Percentiles rank a stretch among this genome's conserved stretches.
Evolutionary conservation across 106 monocot species (phyloP).

Genomic region (Vanilla planifolia): DNA sequence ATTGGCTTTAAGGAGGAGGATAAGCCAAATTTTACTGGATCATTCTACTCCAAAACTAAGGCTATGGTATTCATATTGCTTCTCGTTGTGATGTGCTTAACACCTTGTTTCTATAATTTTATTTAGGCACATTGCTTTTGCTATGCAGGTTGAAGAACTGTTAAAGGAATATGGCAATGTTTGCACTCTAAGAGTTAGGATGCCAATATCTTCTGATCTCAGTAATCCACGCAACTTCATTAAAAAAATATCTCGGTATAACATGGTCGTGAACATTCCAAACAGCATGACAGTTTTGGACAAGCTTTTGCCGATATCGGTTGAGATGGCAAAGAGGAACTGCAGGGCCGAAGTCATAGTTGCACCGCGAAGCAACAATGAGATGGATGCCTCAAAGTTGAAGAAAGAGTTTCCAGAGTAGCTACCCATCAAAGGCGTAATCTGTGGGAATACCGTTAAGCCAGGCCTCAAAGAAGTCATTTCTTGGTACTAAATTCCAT

Average conservation of each 20-base stretch:
- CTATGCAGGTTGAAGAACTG: slow-evolving; percentile 31
- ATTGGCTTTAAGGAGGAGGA: slow-evolving; percentile 58
- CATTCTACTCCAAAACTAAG: slow-evolving; percentile 60
- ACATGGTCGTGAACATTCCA: slow-evolving; percentile 17
- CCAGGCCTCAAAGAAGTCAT: too few relatives aligned
- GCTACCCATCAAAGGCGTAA: slow-evolving; percentile 6
- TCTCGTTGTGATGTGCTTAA: background rate
- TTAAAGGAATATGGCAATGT: slow-evolving; percentile 50
- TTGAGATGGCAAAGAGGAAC: slow-evolving; percentile 20
- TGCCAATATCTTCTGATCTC: slow-evolving; percentile 21
- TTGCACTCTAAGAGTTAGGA: slow-evolving; percentile 15
- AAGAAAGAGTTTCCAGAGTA: slow-evolving; percentile 14
- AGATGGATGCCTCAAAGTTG: slow-evolving; percentile 17
- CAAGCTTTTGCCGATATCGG: slow-evolving; percentile 11
- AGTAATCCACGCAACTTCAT: slow-evolving; percentile 21
- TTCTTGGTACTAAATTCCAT: too few relatives aligned
- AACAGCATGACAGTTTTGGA: slow-evolving; percentile 22
- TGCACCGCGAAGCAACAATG: slow-evolving; percentile 14
- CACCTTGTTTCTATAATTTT: background rate
- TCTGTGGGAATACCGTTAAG: slow-evolving; percentile 15
- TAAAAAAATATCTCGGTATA: slow-evolving; percentile 13
- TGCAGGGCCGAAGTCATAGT: slow-evolving; percentile 12
- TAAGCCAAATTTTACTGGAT: slow-evolving; percentile 43
- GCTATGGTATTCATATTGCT: slow-evolving; percentile 32
- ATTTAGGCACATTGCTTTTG: background rate